Evolutionary conservation across 2,329 filamentous ascomycete genomes (phyloP), one percentile per base, ranked within the genome.

Genomic region (Drechmeria coniospora): DNA sequence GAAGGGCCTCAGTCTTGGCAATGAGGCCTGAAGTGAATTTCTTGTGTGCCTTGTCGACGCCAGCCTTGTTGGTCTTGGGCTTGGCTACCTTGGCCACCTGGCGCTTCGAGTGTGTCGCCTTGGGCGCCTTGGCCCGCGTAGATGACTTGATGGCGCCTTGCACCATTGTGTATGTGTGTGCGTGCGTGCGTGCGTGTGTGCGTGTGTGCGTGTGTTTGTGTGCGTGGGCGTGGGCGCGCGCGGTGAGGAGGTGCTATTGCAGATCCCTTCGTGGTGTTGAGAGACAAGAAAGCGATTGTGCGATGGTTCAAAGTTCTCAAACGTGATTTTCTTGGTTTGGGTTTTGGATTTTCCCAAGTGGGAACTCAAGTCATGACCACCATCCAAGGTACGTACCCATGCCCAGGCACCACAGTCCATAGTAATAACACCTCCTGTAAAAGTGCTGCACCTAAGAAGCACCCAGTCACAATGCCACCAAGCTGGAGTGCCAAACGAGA

Each of bases 11-110:
- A 18, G 68, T 74, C 52, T 59, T 57, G 32, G 54, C 55, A 23
- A 56, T 58, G 43, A 74, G 54, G 25, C 66, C 67, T 4, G 63
- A 57, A 9, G 64, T 59, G 44, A 64, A 65, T 48, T 69, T 68
- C 41, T 59, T 61, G 51, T 61, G 59, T 38, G 60, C 40, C 54
- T 65, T 68, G 51, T 68, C 64, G 39, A 63, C 53, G 40, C 51
- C 56, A 19, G 49, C 39, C 47, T 58, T 62, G 25, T 30, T 39
- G 36, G 54, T 59, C 39, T 64, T 57, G 21, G 62, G 53, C 49
- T 71, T 71, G 47, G 47, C 47, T 18, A 64, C 54, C 31, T 61
- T 59, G 33, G 60, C 54, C 9, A 51, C 51, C 32, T 59, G 51
- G 42, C 45, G 47, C 43, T 58, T 57, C 5, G 54, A 55, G 46